Evolutionary conservation across 2,329 filamentous ascomycete genomes (phyloP).

Genomic region (Blumeria hordei): DNA sequence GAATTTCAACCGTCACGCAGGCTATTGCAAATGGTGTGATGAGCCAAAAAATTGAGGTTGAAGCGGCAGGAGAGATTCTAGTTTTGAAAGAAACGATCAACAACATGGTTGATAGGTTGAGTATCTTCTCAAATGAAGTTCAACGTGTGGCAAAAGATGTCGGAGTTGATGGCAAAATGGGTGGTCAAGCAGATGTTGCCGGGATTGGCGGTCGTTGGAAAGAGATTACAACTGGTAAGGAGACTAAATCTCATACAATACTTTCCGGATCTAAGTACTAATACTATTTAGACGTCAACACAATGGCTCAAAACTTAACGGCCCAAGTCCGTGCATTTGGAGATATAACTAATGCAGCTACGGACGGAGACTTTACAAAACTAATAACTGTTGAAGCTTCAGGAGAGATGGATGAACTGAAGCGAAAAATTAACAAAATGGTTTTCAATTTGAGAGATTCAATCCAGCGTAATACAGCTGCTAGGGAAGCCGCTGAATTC

Average conservation of each 20-base stretch:
- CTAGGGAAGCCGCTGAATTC: constrained; percentile 82
- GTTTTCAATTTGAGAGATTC: constrained; percentile 85
- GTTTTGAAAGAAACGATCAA: constrained; percentile 92
- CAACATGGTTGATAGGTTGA: constrained; percentile 90
- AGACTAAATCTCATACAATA: not conserved
- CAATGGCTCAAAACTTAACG: constrained; percentile 42
- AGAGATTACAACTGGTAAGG: constrained; percentile 68
- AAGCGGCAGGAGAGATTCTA: constrained; percentile 84
- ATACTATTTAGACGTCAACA: constrained; percentile 13
- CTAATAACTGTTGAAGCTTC: constrained; percentile 92
- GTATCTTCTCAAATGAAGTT: constrained; percentile 88
- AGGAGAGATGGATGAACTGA: constrained; percentile 96
- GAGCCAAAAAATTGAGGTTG: constrained; percentile 85
- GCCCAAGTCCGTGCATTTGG: constrained; percentile 95
- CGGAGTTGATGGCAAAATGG: constrained; percentile 95
- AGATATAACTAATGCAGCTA: constrained; percentile 93
- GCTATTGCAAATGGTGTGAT: constrained; percentile 90
- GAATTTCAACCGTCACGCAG: constrained; percentile 83
- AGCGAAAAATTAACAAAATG: constrained; percentile 99
- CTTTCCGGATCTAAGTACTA: no score
- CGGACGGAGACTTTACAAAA: constrained; percentile 91
- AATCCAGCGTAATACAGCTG: constrained; percentile 89
- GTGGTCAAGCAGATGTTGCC: constrained; percentile 82
- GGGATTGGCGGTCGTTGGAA: constrained; percentile 91
- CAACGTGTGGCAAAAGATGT: constrained; percentile 92